phyloP scores from a whole-genome alignment of 495 filamentous ascomycete genomes.

The Hyaloscypha finlandica region DNA sequence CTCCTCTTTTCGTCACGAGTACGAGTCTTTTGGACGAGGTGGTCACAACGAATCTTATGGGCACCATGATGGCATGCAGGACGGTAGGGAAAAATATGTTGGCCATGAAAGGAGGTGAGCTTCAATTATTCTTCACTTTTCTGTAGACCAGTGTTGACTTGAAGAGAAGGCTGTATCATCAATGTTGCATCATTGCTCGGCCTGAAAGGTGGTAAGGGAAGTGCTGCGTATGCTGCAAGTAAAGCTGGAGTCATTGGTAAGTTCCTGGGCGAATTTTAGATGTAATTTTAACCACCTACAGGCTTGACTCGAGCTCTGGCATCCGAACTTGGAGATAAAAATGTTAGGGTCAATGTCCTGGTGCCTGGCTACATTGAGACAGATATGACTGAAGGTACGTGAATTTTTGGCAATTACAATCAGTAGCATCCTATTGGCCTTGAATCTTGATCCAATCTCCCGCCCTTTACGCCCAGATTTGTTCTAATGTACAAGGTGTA shows the following conservation, averaged over 20 bases:
- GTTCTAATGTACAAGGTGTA: slow-evolving; percentile 37
- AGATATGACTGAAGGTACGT: slow-evolving; percentile 70
- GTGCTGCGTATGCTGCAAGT: slow-evolving; percentile 72
- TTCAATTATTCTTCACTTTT: slow-evolving; percentile 2
- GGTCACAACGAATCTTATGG: slow-evolving; percentile 69
- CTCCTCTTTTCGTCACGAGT: slow-evolving; percentile 53
- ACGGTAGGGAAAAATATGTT: slow-evolving; percentile 55
- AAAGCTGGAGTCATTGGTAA: slow-evolving; percentile 77
- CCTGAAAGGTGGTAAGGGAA: slow-evolving; percentile 60
- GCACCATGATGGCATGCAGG: slow-evolving; percentile 67
- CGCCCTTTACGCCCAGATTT: slow-evolving; percentile 5
- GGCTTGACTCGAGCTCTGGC: slow-evolving; percentile 71
- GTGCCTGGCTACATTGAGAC: slow-evolving; percentile 84
- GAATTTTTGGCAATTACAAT: background rate
- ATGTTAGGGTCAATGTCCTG: slow-evolving; percentile 75
- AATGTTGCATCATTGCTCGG: slow-evolving; percentile 78
- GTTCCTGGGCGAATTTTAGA: slow-evolving; percentile 3
- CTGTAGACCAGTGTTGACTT: background rate
- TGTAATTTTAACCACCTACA: slow-evolving; percentile 22
- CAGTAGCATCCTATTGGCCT: background rate
- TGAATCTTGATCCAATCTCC: background rate
- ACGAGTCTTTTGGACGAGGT: slow-evolving; percentile 46
- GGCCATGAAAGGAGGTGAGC: slow-evolving; percentile 37
- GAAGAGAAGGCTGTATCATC: slow-evolving; percentile 62
- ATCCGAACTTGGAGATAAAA: slow-evolving; percentile 56